Evolutionary conservation across 768 basidiomycete genomes (phyloP).

Genomic region (Tricholoma terreum): DNA sequence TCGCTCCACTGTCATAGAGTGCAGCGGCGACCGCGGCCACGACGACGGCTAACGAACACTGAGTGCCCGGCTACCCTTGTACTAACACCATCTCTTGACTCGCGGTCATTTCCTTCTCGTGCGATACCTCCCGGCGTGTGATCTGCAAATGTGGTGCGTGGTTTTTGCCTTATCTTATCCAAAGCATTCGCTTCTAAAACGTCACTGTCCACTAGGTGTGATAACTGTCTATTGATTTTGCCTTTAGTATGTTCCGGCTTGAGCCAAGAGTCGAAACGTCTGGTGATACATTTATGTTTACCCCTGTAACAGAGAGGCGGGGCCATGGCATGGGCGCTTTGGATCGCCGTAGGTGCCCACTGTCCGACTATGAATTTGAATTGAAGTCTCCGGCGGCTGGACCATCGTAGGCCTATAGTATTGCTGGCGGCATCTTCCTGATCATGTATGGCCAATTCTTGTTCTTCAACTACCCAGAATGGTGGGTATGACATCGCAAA

Average conservation of each 20-base stretch:
- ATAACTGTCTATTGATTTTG: conserved; percentile 72
- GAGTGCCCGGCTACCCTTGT: conserved; percentile 5
- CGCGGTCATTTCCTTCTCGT: conserved; percentile 8
- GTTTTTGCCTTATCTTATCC: conserved; percentile 18
- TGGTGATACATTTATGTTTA: conserved; percentile 26
- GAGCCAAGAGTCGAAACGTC: conserved; percentile 10
- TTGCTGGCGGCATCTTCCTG: conserved; percentile 63
- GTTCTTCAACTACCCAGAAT: conserved; percentile 66
- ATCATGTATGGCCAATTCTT: conserved; percentile 59
- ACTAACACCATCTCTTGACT: neutral
- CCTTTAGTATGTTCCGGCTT: conserved; percentile 53
- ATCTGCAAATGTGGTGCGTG: conserved; percentile 29
- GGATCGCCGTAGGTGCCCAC: conserved; percentile 51
- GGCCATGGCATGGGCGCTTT: conserved; percentile 66
- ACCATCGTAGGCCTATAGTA: conserved; percentile 53
- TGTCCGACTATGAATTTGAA: neutral
- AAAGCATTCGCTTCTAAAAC: conserved; percentile 5
- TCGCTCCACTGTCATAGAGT: conserved; percentile 5
- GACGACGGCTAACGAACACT: conserved; percentile 7
- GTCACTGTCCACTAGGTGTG: conserved; percentile 51
- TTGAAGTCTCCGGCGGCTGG: neutral
- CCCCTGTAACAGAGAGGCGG: conserved; percentile 53
- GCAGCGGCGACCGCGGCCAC: conserved; percentile 9
- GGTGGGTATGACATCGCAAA: conserved; percentile 35
- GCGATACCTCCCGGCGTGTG: conserved; percentile 18